phyloP scores from a whole-genome alignment of 139 green algal genomes.

The Auxenochlorella pyrenoidosa region DNA sequence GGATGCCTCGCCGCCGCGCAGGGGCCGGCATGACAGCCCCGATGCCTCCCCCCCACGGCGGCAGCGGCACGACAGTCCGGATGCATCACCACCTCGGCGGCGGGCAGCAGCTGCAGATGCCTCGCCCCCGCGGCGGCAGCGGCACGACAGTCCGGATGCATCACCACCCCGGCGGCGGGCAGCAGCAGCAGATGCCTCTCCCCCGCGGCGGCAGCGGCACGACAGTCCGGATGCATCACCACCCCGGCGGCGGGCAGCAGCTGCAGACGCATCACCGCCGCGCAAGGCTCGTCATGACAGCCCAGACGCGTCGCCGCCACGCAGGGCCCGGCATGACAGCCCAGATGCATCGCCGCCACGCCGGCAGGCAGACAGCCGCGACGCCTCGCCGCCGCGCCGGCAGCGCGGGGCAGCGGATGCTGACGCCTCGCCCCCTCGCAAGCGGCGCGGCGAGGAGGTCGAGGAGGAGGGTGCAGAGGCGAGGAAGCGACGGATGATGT shows the following conservation, averaged over 20 bases:
- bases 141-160: slow-evolving; percentile 38
- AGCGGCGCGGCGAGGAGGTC: slow-evolving; percentile 20
- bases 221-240: slow-evolving; percentile 40
- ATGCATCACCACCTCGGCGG: slow-evolving; percentile 43
- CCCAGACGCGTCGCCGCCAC: slow-evolving; percentile 39
- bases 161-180: slow-evolving; percentile 39
- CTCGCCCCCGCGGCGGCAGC: slow-evolving; percentile 31
- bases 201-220: slow-evolving; percentile 30
- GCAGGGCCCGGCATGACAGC: slow-evolving; percentile 33
- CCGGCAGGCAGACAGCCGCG: slow-evolving; percentile 42
- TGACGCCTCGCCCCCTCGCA: slow-evolving; percentile 13
- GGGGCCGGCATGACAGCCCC: slow-evolving; percentile 35
- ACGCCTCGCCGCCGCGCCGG: slow-evolving; percentile 44
- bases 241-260: slow-evolving; percentile 34
- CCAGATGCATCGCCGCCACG: slow-evolving; percentile 42
- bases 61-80: slow-evolving; percentile 23
- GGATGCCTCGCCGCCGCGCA: slow-evolving; percentile 37
- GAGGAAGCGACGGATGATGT: slow-evolving; percentile 55
- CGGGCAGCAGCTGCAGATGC: slow-evolving; percentile 33
- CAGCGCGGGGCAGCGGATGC: slow-evolving; percentile 23
- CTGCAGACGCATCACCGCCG: not conserved
- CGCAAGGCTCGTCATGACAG: not conserved
- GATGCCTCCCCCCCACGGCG: slow-evolving; percentile 43
- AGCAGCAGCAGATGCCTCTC: slow-evolving; percentile 40
- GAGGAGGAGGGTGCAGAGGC: slow-evolving; percentile 18